Evolutionary conservation across 257 asterid species (phyloP), one percentile per base, ranked within the genome.

Genomic region (Sherardia arvensis): DNA sequence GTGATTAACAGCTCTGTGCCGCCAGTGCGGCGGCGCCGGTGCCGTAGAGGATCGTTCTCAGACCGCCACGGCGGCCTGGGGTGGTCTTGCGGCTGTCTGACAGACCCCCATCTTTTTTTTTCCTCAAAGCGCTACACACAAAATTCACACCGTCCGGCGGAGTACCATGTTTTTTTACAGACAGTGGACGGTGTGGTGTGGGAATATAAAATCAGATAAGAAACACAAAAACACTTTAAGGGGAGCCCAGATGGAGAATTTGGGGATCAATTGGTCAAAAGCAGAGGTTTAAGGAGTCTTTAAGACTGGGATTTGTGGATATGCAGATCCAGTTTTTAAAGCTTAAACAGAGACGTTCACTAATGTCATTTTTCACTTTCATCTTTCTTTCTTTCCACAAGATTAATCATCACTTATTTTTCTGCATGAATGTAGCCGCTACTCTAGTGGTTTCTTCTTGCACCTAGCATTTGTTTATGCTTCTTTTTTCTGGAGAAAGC

Each of bases 221-320:
- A 59, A 82, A 77, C 85, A 78, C 77, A 49, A 74, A 72, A 48
- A 21, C 62, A 63, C 82, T 78, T 82, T 72, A 68, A 79, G 73
- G 67, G 78, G 45, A 71, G 66, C 74, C 59, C n/a, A 62, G 51
- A 57, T 64, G 69, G 64, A 68, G 73, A 64, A 53, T 71, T 73
- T 68, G 30, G 71, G 23, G 22, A 76, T 62, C 64, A 27, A 71
- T 59, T 64, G 76, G 87, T 79, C 93, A 83, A 83, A 83, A 77
- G 93, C 65, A 58, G 32, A 51, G 8, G 22, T 38, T 48, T 32
- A 67, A 38, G 73, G 64, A 8, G 8, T 17, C 47, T 59, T 30
- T 59, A 59, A 38, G 36, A 64, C 77, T 59, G 67, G 66, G 66
- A 67, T 79, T 61, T 40, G 66, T 68, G 54, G 36, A 66, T 60